Evolutionary conservation across 805 yeast species (phyloP).

Genomic region (Ogataea zsoltii): DNA sequence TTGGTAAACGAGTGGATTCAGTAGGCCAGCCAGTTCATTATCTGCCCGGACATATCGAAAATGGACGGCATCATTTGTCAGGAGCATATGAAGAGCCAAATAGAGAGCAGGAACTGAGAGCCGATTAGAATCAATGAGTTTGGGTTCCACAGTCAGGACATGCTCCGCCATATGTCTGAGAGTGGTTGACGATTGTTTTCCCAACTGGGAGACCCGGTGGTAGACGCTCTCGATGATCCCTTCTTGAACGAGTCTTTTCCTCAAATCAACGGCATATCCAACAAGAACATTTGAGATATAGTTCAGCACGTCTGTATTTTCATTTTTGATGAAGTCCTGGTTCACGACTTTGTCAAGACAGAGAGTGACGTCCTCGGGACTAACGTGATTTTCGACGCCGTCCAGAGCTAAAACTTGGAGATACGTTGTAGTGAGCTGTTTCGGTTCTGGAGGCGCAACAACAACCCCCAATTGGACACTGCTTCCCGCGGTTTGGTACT

Average conservation of each 20-base stretch:
- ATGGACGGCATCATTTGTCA: conserved; percentile 28
- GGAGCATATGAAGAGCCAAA: conserved; percentile 24
- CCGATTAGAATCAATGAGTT: conserved; percentile 5
- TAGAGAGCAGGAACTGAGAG: conserved; percentile 16
- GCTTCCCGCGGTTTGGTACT: conserved; percentile 6
- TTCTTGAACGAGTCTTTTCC: not conserved
- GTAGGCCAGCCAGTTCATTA: conserved; percentile 16
- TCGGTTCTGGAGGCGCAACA: conserved; percentile 1
- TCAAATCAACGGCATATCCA: not conserved
- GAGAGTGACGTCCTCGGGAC: conserved; percentile 10
- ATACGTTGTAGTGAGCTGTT: conserved; percentile 8
- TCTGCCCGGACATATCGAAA: conserved; percentile 21
- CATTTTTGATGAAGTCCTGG: not conserved
- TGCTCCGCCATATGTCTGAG: conserved; percentile 10
- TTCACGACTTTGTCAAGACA: conserved; percentile 8
- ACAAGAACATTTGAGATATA: conserved; percentile 4
- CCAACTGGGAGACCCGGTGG: not conserved
- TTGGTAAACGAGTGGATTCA: conserved; percentile 24
- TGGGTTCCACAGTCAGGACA: conserved; percentile 2
- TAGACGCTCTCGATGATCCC: conserved; percentile 4
- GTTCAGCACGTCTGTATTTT: not conserved
- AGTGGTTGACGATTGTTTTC: conserved; percentile 6
- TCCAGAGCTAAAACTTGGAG: conserved; percentile 5
- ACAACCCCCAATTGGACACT: conserved; percentile 9
- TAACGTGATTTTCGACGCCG: conserved; percentile 2